phyloP scores from a whole-genome alignment of 2,329 filamentous ascomycete genomes.

The Talaromyces piceae region DNA sequence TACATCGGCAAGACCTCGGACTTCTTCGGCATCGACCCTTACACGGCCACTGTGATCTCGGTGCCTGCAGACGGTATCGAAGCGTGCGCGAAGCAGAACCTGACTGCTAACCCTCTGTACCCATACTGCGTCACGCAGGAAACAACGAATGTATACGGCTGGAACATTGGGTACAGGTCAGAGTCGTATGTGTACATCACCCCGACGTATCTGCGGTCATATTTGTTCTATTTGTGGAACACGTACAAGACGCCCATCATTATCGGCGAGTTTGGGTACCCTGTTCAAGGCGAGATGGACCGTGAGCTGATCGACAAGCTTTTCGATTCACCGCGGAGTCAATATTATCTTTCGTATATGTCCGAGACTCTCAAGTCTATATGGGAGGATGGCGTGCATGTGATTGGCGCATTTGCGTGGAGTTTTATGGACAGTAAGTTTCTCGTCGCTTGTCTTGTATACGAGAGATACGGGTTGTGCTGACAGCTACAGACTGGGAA shows the following conservation, averaged over 20 bases:
- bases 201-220: conserved; percentile 38
- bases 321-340: conserved; percentile 46
- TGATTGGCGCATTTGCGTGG: conserved; percentile 51
- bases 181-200: conserved; percentile 53
- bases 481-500: conserved; percentile 37
- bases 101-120: conserved; percentile 34
- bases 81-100: conserved; percentile 41
- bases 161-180: conserved; percentile 53
- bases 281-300: conserved; percentile 44
- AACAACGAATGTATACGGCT: conserved; percentile 43
- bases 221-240: conserved; percentile 54
- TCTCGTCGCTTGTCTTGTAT: not conserved
- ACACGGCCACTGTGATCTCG: conserved; percentile 50
- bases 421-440: conserved; percentile 37
- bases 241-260: conserved; percentile 46
- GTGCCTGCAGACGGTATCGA: conserved; percentile 41
- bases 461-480: not conserved
- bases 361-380: conserved; percentile 50
- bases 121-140: conserved; percentile 49
- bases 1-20: conserved; percentile 47
- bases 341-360: conserved; percentile 50
- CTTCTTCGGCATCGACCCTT: conserved; percentile 52
- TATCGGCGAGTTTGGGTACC: conserved; percentile 52
- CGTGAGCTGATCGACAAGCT: conserved; percentile 43
- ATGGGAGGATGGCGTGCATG: conserved; percentile 49